Base-by-base conservation (phyloP, 352 stramenopile species). In the Phytophthora agathidicida region DNA sequence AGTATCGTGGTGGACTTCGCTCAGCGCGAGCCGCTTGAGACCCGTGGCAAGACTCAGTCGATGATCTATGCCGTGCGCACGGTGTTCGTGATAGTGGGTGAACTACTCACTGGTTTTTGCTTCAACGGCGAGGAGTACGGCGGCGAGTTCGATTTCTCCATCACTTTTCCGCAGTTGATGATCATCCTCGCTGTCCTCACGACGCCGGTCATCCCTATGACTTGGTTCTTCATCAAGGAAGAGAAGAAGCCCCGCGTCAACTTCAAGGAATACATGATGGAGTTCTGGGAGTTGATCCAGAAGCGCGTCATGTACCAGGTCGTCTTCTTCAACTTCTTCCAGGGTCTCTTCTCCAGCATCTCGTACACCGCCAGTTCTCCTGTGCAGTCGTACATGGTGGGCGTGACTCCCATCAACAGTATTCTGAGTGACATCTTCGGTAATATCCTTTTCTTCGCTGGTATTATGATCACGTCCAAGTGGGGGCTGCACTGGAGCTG, bases 71-170 rank as follows among this genome's bases (percentile, higher is more conserved):
- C 60, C 2, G 35, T 65, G 3, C 66, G 71, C 1, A 73, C 66
- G 2, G 47, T 62, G 1, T 62, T 73, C n/a, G 53, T 72, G 6
- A 71, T 72, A 24, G 6, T 73, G 1, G 51, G 61, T 17, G 31
- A 73, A 10, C 10, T 75, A 2, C 35, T 81, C 1, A 71, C 65
- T 7, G 73, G 68, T 23, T 72, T 86, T 52, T 55, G 30, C 39
- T 66, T 86, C 23, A 86, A 86, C 60, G 67, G 67, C 13, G 44
- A 75, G 4, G 20, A 73, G 6, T 86, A 86, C 57, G 71, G 71
- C 26, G 76, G 76, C 6, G 36, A 53, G 19, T 86, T 86, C 43
- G 36, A 65, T 36, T 76, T 73, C 45, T 75, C 62, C 8, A 42
- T 86, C 5, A 65, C 16, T 1, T 74, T 76, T 35, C 52, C 62